Evolutionary conservation across 202 grass and related monocot genomes (phyloP).

Genomic region (Bolboschoenoplectus hybrid): DNA sequence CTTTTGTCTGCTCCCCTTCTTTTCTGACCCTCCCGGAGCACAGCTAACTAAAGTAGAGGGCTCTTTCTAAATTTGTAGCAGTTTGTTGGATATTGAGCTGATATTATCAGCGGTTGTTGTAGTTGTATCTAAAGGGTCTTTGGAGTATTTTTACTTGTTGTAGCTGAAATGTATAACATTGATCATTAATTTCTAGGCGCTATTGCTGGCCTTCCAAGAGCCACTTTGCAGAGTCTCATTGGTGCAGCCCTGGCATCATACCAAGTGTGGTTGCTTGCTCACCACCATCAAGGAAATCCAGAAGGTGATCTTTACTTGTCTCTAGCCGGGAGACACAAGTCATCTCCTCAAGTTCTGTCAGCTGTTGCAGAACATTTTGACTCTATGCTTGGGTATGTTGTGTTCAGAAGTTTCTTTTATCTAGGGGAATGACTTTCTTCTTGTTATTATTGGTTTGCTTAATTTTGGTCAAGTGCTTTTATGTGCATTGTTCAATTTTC

Average conservation of each 20-base stretch:
- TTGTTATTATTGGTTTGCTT: constrained; percentile 17
- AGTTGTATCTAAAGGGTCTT: not conserved
- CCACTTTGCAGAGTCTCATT: constrained; percentile 79
- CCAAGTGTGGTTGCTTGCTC: constrained; percentile 46
- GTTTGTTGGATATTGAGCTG: not conserved
- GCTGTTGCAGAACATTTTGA: constrained; percentile 80
- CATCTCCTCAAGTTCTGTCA: constrained; percentile 70
- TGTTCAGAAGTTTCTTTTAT: constrained; percentile 3
- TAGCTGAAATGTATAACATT: constrained; percentile 38
- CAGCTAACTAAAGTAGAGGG: not conserved
- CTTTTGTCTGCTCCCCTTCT: not conserved
- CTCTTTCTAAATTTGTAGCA: not conserved
- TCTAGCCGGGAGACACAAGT: constrained; percentile 75
- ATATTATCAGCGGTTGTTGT: not conserved
- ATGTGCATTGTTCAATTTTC: constrained; percentile 36
- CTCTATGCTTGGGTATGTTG: constrained; percentile 58
- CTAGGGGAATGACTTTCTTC: not conserved
- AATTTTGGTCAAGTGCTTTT: constrained; percentile 39
- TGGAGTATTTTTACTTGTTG: constrained; percentile 1
- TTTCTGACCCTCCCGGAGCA: not conserved
- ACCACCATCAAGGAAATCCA: constrained; percentile 41
- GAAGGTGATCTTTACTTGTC: constrained; percentile 61
- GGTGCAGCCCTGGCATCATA: constrained; percentile 72
- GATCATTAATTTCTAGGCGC: constrained; percentile 50
- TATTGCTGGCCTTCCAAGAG: constrained; percentile 58